Evolutionary conservation across 1,284 basidiomycete species (phyloP).

Genomic region (Thelephora terrestris): DNA sequence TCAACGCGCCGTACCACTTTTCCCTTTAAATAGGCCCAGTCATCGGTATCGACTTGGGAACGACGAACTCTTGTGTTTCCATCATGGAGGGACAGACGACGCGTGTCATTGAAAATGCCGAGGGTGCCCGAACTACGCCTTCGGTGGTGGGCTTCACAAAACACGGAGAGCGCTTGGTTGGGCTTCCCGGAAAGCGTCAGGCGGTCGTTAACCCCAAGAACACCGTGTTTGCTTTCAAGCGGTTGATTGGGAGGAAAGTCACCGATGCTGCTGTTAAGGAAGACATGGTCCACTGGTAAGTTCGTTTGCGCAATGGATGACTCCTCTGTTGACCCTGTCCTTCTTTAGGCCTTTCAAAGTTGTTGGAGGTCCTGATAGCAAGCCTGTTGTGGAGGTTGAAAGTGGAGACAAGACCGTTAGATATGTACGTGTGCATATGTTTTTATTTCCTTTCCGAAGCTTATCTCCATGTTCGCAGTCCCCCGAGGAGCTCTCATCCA

Average conservation of each 20-base stretch:
- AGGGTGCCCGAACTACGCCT: slow-evolving; percentile 96
- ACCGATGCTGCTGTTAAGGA: slow-evolving; percentile 89
- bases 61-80: slow-evolving; percentile 89
- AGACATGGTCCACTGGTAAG: slow-evolving; percentile 75
- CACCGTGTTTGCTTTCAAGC: slow-evolving; percentile 95
- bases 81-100: slow-evolving; percentile 94
- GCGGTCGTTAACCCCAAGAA: slow-evolving; percentile 95
- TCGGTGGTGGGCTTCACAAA: slow-evolving; percentile 99
- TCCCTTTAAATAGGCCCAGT: slow-evolving; percentile 49
- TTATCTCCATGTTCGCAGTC: slow-evolving; percentile 35
- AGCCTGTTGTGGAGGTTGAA: slow-evolving; percentile 76
- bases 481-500: slow-evolving; percentile 75
- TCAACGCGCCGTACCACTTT: background rate
- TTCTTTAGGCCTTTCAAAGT: slow-evolving; percentile 73
- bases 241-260: slow-evolving; percentile 92
- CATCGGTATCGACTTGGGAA: slow-evolving; percentile 79
- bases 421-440: slow-evolving; percentile 39
- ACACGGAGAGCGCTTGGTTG: slow-evolving; percentile 86
- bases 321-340: background rate
- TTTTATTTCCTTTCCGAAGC: background rate
- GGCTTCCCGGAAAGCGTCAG: slow-evolving; percentile 95
- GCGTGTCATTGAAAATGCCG: slow-evolving; percentile 94
- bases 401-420: slow-evolving; percentile 56
- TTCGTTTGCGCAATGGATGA: slow-evolving; percentile 5
- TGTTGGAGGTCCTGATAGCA: slow-evolving; percentile 57